Percentiles rank a stretch among this genome's conserved stretches.
Conservation (phyloP, 2,329 filamentous ascomycete genomes). For the Dichotomopilus funicola region DNA sequence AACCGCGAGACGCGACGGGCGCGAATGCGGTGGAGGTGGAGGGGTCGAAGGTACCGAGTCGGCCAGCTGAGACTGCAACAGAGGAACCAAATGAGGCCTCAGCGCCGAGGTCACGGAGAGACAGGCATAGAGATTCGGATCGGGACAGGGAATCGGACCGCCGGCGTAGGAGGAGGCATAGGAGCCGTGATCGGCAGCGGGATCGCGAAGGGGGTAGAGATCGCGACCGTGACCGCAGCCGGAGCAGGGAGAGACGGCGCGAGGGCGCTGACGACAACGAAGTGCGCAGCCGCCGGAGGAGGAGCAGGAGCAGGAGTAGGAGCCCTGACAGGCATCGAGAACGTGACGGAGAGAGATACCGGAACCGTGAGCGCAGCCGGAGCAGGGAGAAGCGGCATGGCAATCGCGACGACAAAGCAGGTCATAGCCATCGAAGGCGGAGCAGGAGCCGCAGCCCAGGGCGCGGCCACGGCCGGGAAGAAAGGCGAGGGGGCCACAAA, state of each 20-base stretch:
- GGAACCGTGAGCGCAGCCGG: no score
- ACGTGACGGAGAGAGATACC: no score
- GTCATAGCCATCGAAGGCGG: conserved; percentile 10
- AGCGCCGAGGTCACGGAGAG: conserved; percentile 15
- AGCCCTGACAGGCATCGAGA: no score
- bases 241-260: conserved; percentile 21
- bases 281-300: conserved; percentile 26
- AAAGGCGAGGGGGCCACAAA: conserved; percentile 22
- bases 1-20: conserved; percentile 50
- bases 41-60: conserved; percentile 31
- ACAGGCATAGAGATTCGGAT: conserved; percentile 28
- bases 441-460: conserved; percentile 34
- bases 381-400: no score
- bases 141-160: conserved; percentile 29
- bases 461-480: conserved; percentile 10
- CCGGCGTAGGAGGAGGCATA: conserved; percentile 30
- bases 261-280: conserved; percentile 21
- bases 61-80: conserved; percentile 23
- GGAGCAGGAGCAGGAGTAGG: no score
- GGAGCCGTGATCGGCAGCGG: conserved; percentile 24
- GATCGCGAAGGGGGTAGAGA: conserved; percentile 18
- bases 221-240: conserved; percentile 23
- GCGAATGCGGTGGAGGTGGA: conserved; percentile 64
- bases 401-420: no score
- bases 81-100: conserved; percentile 16